phyloP scores from a whole-genome alignment of 2,329 filamentous ascomycete genomes.

The Cladosporium austrohemisphaericum region DNA sequence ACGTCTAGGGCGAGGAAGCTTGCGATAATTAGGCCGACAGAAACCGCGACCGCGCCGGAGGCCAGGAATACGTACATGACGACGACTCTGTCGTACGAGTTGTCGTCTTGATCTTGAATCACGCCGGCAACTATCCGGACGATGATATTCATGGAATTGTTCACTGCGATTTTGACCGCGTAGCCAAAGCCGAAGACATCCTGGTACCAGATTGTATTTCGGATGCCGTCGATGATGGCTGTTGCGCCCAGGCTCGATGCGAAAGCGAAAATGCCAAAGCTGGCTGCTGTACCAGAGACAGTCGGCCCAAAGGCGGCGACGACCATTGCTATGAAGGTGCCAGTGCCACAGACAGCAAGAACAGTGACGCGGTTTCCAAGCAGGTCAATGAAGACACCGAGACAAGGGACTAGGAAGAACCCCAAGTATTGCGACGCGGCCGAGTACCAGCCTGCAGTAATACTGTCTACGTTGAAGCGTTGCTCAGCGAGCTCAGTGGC shows the following conservation, averaged over 20 bases:
- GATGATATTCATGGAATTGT: slow-evolving; percentile 62
- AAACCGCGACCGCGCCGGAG: slow-evolving; percentile 47
- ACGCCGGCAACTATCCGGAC: slow-evolving; percentile 55
- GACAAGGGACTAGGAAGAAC: slow-evolving; percentile 56
- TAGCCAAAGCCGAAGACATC: slow-evolving; percentile 60
- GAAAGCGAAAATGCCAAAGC: slow-evolving; percentile 59
- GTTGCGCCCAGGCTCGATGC: slow-evolving; percentile 55
- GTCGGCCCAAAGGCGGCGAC: slow-evolving; percentile 52
- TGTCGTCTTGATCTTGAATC: slow-evolving; percentile 55
- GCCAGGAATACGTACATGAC: slow-evolving; percentile 56
- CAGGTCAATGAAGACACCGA: slow-evolving; percentile 56
- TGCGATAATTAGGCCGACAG: slow-evolving; percentile 38
- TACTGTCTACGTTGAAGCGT: slow-evolving; percentile 52
- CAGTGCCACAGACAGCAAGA: slow-evolving; percentile 45
- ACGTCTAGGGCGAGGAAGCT: slow-evolving; percentile 43
- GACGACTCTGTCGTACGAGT: slow-evolving; percentile 55
- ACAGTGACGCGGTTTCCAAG: slow-evolving; percentile 51
- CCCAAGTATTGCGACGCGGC: slow-evolving; percentile 53
- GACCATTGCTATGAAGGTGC: slow-evolving; percentile 52
- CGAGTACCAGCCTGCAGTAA: slow-evolving; percentile 60
- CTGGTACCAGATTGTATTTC: slow-evolving; percentile 58
- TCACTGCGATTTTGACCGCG: slow-evolving; percentile 58
- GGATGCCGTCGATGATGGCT: slow-evolving; percentile 58
- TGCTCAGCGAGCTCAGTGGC: slow-evolving; percentile 60
- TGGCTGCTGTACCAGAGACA: slow-evolving; percentile 52